phyloP scores from a whole-genome alignment of 305 asterid genomes.

The Fraxinus xanthoxyloides region DNA sequence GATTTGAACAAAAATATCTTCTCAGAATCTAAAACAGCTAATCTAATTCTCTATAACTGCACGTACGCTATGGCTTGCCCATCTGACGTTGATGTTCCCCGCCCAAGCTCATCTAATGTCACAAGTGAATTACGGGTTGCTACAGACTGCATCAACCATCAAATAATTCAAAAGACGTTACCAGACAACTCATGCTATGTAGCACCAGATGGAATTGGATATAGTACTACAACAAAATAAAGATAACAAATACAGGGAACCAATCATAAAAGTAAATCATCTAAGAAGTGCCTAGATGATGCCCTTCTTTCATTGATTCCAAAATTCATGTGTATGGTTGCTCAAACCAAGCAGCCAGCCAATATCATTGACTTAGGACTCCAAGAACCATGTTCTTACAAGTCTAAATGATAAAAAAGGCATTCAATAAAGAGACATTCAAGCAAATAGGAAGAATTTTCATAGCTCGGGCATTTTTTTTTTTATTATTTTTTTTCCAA shows the following conservation, averaged over 20 bases:
- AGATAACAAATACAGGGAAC: neutral
- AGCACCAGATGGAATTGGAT: neutral
- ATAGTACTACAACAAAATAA: neutral
- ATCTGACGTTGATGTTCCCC: slow-evolving; percentile 97
- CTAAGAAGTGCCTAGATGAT: slow-evolving; percentile 12
- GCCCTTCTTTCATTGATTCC: neutral
- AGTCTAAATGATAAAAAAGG: neutral
- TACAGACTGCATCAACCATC: slow-evolving; percentile 53
- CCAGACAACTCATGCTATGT: neutral
- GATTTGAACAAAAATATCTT: neutral
- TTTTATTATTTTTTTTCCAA: neutral
- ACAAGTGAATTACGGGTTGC: slow-evolving; percentile 85
- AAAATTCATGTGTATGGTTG: neutral
- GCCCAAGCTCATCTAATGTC: slow-evolving; percentile 95
- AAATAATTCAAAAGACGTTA: slow-evolving; percentile 22
- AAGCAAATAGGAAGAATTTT: slow-evolving; percentile 6
- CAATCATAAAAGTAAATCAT: neutral
- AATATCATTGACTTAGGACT: neutral
- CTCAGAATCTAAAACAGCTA: neutral
- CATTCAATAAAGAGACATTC: neutral
- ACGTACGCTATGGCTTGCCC: slow-evolving; percentile 99
- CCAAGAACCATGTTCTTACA: neutral
- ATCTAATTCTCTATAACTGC: slow-evolving; percentile 20
- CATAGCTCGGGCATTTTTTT: neutral
- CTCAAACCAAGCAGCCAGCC: neutral